phyloP scores from a whole-genome alignment of 2,329 filamentous ascomycete species.

The Stemphylium vesicarium region DNA sequence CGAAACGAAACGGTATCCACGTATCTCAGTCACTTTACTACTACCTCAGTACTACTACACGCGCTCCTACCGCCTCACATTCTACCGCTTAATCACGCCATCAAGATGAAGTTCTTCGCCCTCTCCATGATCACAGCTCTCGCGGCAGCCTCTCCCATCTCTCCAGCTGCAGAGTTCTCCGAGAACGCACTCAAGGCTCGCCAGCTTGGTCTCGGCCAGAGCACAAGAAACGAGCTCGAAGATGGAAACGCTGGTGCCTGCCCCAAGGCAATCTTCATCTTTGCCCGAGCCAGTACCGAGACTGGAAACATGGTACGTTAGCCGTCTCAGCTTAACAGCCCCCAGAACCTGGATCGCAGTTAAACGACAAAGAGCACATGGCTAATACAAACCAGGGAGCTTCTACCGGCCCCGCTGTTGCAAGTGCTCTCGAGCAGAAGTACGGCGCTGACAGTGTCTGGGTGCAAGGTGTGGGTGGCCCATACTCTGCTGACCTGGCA shows the following conservation, averaged over 20 bases:
- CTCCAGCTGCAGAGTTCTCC: slow-evolving; percentile 11
- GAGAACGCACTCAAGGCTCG: slow-evolving; percentile 19
- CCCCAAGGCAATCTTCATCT: slow-evolving; percentile 38
- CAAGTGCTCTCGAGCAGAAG: slow-evolving; percentile 25
- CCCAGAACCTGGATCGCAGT: too few species aligned
- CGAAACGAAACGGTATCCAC: slow-evolving; percentile 1
- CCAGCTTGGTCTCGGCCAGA: slow-evolving; percentile 16
- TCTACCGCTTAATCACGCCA: not conserved
- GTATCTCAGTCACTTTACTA: not conserved
- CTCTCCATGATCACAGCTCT: slow-evolving; percentile 21
- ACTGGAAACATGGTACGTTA: slow-evolving; percentile 36
- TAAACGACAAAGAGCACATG: too few species aligned
- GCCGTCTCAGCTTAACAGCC: too few species aligned
- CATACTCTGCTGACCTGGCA: slow-evolving; percentile 44
- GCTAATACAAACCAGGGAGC: slow-evolving; percentile 21
- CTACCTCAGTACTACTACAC: not conserved
- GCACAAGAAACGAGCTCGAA: slow-evolving; percentile 31
- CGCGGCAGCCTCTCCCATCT: slow-evolving; percentile 20
- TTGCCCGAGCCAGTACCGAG: slow-evolving; percentile 34
- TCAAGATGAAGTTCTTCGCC: slow-evolving; percentile 31
- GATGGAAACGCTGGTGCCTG: slow-evolving; percentile 24
- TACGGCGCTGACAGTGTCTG: slow-evolving; percentile 35
- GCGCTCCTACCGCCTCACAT: not conserved
- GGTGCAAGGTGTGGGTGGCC: slow-evolving; percentile 43
- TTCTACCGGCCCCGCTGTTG: slow-evolving; percentile 28